A percentile compares a stretch with the other conserved stretches of the same genome.
These are phyloP conservation scores for Penicillium manginii DNA, from an alignment of 495 filamentous ascomycete species.

Conservation along the genomic window DNA sequence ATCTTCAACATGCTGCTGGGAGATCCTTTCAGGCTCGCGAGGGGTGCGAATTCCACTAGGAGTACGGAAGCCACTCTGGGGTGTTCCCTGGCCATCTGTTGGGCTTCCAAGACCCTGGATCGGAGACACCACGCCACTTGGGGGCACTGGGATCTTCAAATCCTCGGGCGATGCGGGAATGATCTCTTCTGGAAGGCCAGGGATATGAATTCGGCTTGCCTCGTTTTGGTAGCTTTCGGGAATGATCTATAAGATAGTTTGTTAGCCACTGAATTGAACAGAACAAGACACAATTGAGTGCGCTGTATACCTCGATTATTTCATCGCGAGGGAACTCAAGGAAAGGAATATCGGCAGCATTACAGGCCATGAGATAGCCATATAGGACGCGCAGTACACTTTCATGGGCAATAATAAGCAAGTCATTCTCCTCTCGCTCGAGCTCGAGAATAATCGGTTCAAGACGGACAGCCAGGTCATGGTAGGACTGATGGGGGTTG, in stretches of 20 bases:
- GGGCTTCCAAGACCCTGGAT: conserved; percentile 53
- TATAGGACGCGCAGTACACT: conserved; percentile 95
- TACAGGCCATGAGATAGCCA: conserved; percentile 98
- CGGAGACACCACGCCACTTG: conserved; percentile 57
- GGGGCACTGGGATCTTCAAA: conserved; percentile 78
- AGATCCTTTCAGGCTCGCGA: conserved; percentile 51
- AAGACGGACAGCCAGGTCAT: conserved; percentile 95
- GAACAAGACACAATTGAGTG: conserved; percentile 13
- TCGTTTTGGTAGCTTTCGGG: conserved; percentile 97
- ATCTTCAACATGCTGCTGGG: conserved; percentile 54
- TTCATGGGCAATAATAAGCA: conserved; percentile 97
- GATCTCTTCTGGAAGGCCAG: conserved; percentile 60
- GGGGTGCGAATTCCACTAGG: conserved; percentile 45
- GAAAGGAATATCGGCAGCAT: conserved; percentile 91
- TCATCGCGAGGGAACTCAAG: conserved; percentile 94
- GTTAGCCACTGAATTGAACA: conserved; percentile 22
- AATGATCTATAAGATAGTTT: conserved; percentile 66
- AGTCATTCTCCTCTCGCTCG: conserved; percentile 94
- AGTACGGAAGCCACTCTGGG: conserved; percentile 39
- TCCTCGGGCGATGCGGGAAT: conserved; percentile 81
- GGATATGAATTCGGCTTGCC: conserved; percentile 82
- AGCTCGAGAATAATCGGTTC: conserved; percentile 98
- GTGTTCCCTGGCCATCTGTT: conserved; percentile 44
- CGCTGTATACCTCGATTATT: conserved; percentile 77
- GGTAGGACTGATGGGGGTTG: conserved; percentile 72